Evolutionary conservation across 805 yeast genomes (phyloP).

Genomic region (Jamesozyma jinghongensis): DNA sequence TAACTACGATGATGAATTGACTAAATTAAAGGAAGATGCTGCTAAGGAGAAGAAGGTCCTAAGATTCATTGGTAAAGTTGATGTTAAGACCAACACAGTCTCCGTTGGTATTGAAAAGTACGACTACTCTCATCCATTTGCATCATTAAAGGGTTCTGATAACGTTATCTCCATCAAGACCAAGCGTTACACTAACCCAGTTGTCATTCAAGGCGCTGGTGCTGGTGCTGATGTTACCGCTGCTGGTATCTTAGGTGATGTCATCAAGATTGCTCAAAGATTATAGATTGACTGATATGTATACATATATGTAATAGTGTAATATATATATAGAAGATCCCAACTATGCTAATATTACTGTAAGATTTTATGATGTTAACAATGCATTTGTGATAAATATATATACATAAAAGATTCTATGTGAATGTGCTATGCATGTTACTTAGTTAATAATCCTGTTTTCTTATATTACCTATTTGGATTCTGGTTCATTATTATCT

Average conservation of each 20-base stretch:
- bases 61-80: conserved; percentile 89
- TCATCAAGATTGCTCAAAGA: conserved; percentile 85
- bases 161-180: conserved; percentile 89
- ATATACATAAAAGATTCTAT: too few species aligned
- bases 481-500: conserved; percentile 1
- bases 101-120: conserved; percentile 86
- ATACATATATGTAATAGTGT: too few species aligned
- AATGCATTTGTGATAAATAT: too few species aligned
- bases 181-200: conserved; percentile 85
- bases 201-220: conserved; percentile 97
- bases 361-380: too few species aligned
- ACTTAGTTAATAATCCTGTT: not conserved
- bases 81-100: conserved; percentile 56
- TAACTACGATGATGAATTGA: conserved; percentile 70
- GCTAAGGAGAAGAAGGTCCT: conserved; percentile 76
- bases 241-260: conserved; percentile 90
- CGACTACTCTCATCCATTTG: conserved; percentile 87
- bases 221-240: conserved; percentile 74
- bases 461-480: not conserved
- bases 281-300: conserved; percentile 24
- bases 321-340: not conserved
- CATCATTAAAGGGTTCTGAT: conserved; percentile 90
- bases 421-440: not conserved
- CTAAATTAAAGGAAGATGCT: conserved; percentile 70
- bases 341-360: too few species aligned